Evolutionary conservation across 257 asterid species (phyloP), one percentile per base, ranked within the genome.

Genomic region (Ligustrum vulgare): DNA sequence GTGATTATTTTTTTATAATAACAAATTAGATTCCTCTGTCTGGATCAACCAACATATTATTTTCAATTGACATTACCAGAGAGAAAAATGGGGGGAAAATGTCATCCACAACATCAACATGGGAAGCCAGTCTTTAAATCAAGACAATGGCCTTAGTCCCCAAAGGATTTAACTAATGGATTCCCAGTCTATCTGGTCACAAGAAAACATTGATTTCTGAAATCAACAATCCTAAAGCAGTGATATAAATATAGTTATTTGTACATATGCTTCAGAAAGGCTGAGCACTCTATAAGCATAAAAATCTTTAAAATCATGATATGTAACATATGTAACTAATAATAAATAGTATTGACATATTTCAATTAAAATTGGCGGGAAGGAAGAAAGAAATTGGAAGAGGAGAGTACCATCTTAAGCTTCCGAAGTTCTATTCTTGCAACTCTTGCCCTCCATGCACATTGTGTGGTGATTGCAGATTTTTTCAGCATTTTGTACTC

Each of bases 401-500:
- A 80, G 75, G 75, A 77, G 18, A 1, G 79, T 65, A 95, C 99
- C 99, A 89, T 90, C 92, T 95, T 95, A 79, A 95, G 85, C 73
- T 79, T 80, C 69, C 90, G 91, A 82, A 95, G 82, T 84, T 95
- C 99, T 70, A 77, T 82, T 71, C 97, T 97, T 75, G 99, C 99
- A 86, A 86, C 89, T 83, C 72, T 89, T 69, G 70, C 93, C 81
- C 98, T 90, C 98, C 98, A 95, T 77, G 97, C 97, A 86, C 90
- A 93, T 74, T 95, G 99, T 71, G 98, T 95, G 74, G 89, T 81
- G 74, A 95, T 77, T 78, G 89, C 85, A 84, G 98, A 96, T 80
- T 91, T 91, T 81, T 83, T 89, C 87, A 90, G 79, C 83, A 80
- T 93, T 80, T 22, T 67, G 76, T 87, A 93, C 77, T 87, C 90